A percentile compares a stretch with the other conserved stretches of the same genome.
phyloP scores from a whole-genome alignment of 2,329 filamentous ascomycete species.

The Monosporascus sp. region DNA sequence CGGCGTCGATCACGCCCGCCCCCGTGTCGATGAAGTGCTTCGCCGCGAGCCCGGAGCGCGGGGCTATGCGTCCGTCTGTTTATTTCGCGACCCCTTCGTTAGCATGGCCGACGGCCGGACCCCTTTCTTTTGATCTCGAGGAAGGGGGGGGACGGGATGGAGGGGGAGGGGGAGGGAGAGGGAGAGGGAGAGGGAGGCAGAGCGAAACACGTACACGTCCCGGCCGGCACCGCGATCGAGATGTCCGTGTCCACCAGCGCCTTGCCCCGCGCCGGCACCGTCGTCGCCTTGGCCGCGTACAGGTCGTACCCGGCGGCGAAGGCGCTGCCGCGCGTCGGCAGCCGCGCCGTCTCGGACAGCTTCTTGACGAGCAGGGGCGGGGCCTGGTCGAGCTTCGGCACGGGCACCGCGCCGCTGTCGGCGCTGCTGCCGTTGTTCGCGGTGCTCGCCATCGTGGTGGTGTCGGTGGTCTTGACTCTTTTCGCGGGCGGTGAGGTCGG shows the following conservation, averaged over 20 bases:
- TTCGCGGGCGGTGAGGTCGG: conserved; percentile 74
- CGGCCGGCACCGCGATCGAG: conserved; percentile 81
- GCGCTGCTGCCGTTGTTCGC: conserved; percentile 22
- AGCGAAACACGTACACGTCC: conserved; percentile 67
- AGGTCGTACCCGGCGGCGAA: conserved; percentile 93
- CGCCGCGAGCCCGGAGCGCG: conserved; percentile 81
- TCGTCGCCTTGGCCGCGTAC: conserved; percentile 70
- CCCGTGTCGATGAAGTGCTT: conserved; percentile 97
- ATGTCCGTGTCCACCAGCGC: conserved; percentile 87
- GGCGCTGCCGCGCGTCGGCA: conserved; percentile 83
- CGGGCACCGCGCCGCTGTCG: conserved; percentile 17
- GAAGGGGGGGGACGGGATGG: not conserved
- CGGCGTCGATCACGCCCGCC: conserved; percentile 94
- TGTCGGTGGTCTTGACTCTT: conserved; percentile 59
- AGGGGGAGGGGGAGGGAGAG: conserved; percentile 1
- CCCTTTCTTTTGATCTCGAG: no score
- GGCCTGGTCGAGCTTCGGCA: conserved; percentile 32
- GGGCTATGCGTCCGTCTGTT: conserved; percentile 80
- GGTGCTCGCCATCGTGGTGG: conserved; percentile 16
- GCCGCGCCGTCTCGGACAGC: conserved; percentile 69
- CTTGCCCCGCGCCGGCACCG: conserved; percentile 77
- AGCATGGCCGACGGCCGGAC: not conserved
- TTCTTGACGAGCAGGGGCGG: conserved; percentile 83
- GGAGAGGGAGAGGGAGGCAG: not conserved
- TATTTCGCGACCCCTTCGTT: no score